These are phyloP conservation scores for Phaeotremella skinneri DNA, from an alignment of 768 basidiomycete species.

Conservation along the genomic window DNA sequence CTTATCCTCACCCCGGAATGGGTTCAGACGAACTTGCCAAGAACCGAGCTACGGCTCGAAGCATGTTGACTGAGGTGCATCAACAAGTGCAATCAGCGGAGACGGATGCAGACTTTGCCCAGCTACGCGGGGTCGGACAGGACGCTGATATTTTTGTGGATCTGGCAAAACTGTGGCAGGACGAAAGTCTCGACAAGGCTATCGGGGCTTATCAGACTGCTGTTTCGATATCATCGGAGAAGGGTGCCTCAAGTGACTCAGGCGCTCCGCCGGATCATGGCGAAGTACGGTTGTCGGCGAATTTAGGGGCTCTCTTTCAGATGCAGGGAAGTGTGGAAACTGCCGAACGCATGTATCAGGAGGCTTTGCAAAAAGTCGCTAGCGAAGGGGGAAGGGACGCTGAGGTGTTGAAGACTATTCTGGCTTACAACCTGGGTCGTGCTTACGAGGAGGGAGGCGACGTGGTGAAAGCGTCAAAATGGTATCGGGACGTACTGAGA, in stretches of 20 bases:
- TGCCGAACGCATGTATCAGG: slow-evolving; percentile 47
- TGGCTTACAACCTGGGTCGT: slow-evolving; percentile 86
- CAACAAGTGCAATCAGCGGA: slow-evolving; percentile 57
- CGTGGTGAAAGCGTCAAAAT: slow-evolving; percentile 69
- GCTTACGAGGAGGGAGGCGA: slow-evolving; percentile 85
- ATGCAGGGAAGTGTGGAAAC: slow-evolving; percentile 57
- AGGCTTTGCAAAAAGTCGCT: slow-evolving; percentile 35
- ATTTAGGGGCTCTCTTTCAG: slow-evolving; percentile 72
- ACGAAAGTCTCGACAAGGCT: slow-evolving; percentile 71
- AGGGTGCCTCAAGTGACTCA: slow-evolving; percentile 51
- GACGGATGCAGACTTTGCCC: slow-evolving; percentile 49
- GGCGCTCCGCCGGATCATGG: slow-evolving; percentile 32
- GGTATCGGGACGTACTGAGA: slow-evolving; percentile 80
- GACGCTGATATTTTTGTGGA: slow-evolving; percentile 90
- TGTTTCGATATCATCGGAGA: slow-evolving; percentile 60
- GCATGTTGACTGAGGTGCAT: slow-evolving; percentile 65
- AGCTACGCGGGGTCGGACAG: slow-evolving; percentile 61
- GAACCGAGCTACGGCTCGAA: slow-evolving; percentile 71
- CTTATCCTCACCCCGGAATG: slow-evolving; percentile 74
- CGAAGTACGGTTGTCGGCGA: slow-evolving; percentile 74
- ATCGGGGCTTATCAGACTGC: slow-evolving; percentile 72
- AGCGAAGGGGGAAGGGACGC: slow-evolving; percentile 35
- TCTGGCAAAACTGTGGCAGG: slow-evolving; percentile 84
- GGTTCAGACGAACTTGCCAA: slow-evolving; percentile 68
- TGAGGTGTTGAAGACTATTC: slow-evolving; percentile 65